These are phyloP conservation scores for Sisymbrium irio DNA, from an alignment of 345 rosid genomes.

Conservation along the genomic window DNA sequence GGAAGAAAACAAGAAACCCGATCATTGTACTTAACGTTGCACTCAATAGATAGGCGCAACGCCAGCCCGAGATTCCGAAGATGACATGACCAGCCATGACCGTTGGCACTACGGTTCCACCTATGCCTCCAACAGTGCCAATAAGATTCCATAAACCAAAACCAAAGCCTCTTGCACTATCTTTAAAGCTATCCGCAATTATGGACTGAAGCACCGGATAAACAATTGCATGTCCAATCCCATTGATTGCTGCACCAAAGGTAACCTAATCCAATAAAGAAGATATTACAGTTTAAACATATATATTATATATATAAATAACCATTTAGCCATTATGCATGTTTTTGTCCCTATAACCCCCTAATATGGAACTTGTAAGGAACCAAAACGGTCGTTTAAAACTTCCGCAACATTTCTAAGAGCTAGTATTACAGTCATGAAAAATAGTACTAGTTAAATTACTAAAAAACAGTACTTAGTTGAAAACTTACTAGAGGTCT, in stretches of 20 bases:
- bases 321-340: too few relatives aligned
- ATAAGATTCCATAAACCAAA: slow-evolving; percentile 77
- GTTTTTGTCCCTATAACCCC: too few relatives aligned
- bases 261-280: slow-evolving; percentile 46
- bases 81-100: slow-evolving; percentile 78
- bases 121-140: slow-evolving; percentile 77
- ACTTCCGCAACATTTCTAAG: too few relatives aligned
- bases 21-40: slow-evolving; percentile 67
- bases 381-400: too few relatives aligned
- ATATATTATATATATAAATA: too few relatives aligned
- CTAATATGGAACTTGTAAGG: too few relatives aligned
- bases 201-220: slow-evolving; percentile 92
- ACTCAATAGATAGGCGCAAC: slow-evolving; percentile 74
- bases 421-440: too few relatives aligned
- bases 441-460: too few relatives aligned
- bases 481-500: too few relatives aligned
- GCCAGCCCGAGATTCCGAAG: slow-evolving; percentile 76
- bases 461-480: too few relatives aligned
- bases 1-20: slow-evolving; percentile 66
- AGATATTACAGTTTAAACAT: too few relatives aligned
- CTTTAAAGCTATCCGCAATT: slow-evolving; percentile 84
- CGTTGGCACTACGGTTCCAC: slow-evolving; percentile 86
- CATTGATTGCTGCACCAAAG: slow-evolving; percentile 79
- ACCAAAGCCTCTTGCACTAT: slow-evolving; percentile 76
- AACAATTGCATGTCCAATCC: slow-evolving; percentile 86